Evolutionary conservation across 768 basidiomycete species (phyloP), one percentile per base, ranked within the genome.

Genomic region (Infundibulicybe gibba): DNA sequence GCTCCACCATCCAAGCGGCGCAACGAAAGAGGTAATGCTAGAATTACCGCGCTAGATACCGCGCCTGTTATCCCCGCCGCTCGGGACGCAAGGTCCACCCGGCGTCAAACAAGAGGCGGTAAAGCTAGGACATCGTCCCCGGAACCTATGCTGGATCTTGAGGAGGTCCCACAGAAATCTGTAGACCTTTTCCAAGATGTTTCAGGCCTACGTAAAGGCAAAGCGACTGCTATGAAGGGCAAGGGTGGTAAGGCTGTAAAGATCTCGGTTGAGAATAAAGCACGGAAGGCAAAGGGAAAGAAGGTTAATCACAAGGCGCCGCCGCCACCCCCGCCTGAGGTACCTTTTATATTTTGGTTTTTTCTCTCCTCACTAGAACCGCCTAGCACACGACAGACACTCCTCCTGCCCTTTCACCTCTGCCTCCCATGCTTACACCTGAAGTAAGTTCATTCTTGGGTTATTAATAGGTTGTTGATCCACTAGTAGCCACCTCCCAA

Each of bases 91-190:
- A 56, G 47, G 3, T 45, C 49, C 21, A 50, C 54, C 3, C 72
- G 63, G 46, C 68, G 61, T 25, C 25, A 25, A 25, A 25, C 25
- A 25, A 25, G 25, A 49, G 58, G 58, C 2, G 67, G 61, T 51
- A 67, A 65, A 52, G 61, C 54, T 14, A 64, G 65, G 32, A 53
- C 54, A 19, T 62, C 69, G 5, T 66, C 71, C 21, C 61, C 68
- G 15, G 35, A 33, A 3, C 45, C 41, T 31, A 12, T 47, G 12
- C 43, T 44, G 14, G 44, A 33, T 44, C 41, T 43, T 2, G 48
- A 45, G 5, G 45, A 40, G 57, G 64, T 40, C 64, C 67, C 19
- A 53, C 54, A 8, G 43, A 52, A n/a, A 37, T 48, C 4, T 35
- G 54, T 13, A 35, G 48, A 10, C 40, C 39, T 15, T 35, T 30